Percentiles rank a stretch among this genome's conserved stretches.
Evolutionary conservation across 2,329 filamentous ascomycete genomes (phyloP).

Genomic region (Tolypocladium guangdongense): DNA sequence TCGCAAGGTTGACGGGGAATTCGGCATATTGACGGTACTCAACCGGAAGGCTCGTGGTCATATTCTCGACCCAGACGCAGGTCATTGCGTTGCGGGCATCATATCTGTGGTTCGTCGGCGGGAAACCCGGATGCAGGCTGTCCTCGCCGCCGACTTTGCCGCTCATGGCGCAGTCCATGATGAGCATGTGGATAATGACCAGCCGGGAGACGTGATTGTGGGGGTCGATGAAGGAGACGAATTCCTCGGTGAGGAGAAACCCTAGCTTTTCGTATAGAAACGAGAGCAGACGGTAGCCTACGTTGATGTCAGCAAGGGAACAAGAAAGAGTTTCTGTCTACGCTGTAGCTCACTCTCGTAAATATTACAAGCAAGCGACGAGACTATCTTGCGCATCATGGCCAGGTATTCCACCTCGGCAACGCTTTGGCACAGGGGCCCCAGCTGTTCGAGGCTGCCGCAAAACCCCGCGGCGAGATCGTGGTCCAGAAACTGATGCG

Average conservation of each 20-base stretch:
- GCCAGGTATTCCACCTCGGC: slow-evolving; percentile 19
- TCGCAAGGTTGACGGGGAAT: slow-evolving; percentile 18
- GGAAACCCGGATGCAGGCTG: neutral
- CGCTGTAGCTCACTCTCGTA: slow-evolving; percentile 13
- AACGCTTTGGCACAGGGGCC: slow-evolving; percentile 18
- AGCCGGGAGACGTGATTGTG: slow-evolving; percentile 21
- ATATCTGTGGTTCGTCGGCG: slow-evolving; percentile 5
- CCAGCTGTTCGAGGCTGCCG: slow-evolving; percentile 15
- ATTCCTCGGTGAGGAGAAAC: slow-evolving; percentile 17
- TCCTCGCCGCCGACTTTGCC: slow-evolving; percentile 8
- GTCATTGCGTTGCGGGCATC: slow-evolving; percentile 16
- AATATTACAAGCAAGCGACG: slow-evolving; percentile 12
- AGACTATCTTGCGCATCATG: slow-evolving; percentile 18
- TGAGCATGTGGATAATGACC: slow-evolving; percentile 25
- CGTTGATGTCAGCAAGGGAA: neutral
- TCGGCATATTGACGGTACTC: slow-evolving; percentile 20
- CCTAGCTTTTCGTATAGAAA: slow-evolving; percentile 17
- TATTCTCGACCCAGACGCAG: slow-evolving; percentile 26
- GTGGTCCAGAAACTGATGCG: slow-evolving; percentile 7
- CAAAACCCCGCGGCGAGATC: slow-evolving; percentile 15
- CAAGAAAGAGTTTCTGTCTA: neutral
- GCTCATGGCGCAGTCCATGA: slow-evolving; percentile 19
- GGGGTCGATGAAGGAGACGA: slow-evolving; percentile 17
- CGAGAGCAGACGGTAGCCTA: slow-evolving; percentile 15
- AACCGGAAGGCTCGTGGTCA: slow-evolving; percentile 19